Evolutionary conservation across 2,329 filamentous ascomycete species (phyloP), one percentile per base, ranked within the genome.

Genomic region (Endocalyx cinctus): DNA sequence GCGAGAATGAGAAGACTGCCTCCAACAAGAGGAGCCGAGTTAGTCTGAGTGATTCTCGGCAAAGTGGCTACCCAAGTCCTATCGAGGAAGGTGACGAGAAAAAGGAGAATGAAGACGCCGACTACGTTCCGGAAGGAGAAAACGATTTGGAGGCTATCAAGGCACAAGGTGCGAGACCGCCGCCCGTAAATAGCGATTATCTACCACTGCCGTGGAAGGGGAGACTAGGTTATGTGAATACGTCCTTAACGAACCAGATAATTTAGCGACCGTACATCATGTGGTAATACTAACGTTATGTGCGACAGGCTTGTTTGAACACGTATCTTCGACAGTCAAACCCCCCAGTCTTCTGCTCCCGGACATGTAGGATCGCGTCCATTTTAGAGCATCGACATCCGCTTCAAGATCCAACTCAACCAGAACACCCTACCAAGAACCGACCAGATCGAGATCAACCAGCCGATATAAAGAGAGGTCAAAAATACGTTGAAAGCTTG

Each of bases 141-240:
- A 45, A 41, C 25, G 44, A 55, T 5, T 22, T 37, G 10, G 41
- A 39, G 3, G 20, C 33, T 8, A 31, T 54, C 3, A 51, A 49
- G 27, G 39, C 34, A 14, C 49, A 51, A 18, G 57, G 60, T 16
- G 68, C 71, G 7, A 69, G 87, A 35, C 74, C 82, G 10, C 87
- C 87, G 6, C 77, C 88, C 0, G 79, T 94, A 12, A 84, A 96
- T 51, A 95, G 87, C 53, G 76, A 77, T 43, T 86, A 82, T 50
- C 68, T 96, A 14, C 90, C 90, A 16, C 59, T 96, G 15, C 90
- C 89, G 1, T 96, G 89, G 89, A 87, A 82, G 61, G 90, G 90
- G 1, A 75, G 89, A 17, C 57, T 96, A 41, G 89, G 89, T 37
- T 96, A 94, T 72, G 87, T 90, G 59, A 65, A 81, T 61, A 2